Percentiles rank a stretch among this genome's conserved stretches.
Evolutionary conservation across 2,329 filamentous ascomycete species (phyloP).

Genomic region (Colletotrichum navitas): DNA sequence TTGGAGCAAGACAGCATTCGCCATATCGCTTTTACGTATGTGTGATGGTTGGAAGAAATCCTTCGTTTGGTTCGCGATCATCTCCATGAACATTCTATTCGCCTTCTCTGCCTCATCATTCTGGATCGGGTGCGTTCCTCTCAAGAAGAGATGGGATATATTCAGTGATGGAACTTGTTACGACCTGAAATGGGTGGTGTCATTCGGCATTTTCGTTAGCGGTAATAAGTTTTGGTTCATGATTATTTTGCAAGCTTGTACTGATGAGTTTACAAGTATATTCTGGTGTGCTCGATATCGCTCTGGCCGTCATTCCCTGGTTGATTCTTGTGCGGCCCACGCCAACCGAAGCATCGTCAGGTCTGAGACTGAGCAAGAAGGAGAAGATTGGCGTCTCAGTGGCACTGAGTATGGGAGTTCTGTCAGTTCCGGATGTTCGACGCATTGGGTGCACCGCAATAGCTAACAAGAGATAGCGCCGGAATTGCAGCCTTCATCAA

Average conservation of each 20-base stretch:
- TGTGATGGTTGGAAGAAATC: slow-evolving; percentile 46
- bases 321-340: slow-evolving; percentile 50
- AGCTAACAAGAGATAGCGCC: slow-evolving; percentile 31
- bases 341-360: slow-evolving; percentile 28
- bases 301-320: slow-evolving; percentile 55
- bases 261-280: slow-evolving; percentile 42
- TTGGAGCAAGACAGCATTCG: slow-evolving; percentile 57
- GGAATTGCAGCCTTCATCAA: slow-evolving; percentile 43
- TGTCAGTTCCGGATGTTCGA: slow-evolving; percentile 25
- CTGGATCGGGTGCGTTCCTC: slow-evolving; percentile 45
- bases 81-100: slow-evolving; percentile 48
- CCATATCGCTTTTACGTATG: slow-evolving; percentile 51
- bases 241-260: neutral
- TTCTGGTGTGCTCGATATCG: slow-evolving; percentile 52
- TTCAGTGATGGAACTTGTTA: slow-evolving; percentile 36
- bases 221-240: neutral
- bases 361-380: slow-evolving; percentile 44
- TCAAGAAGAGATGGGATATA: slow-evolving; percentile 42
- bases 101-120: slow-evolving; percentile 42
- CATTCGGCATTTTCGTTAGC: slow-evolving; percentile 41
- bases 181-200: slow-evolving; percentile 34
- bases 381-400: slow-evolving; percentile 54
- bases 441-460: too few species aligned
- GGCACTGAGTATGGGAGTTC: slow-evolving; percentile 51
- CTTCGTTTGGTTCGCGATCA: slow-evolving; percentile 50